Percentiles rank a stretch among this genome's conserved stretches.
Evolutionary conservation across 2,329 filamentous ascomycete species (phyloP).

Genomic region (Pezizomycotina sp.): DNA sequence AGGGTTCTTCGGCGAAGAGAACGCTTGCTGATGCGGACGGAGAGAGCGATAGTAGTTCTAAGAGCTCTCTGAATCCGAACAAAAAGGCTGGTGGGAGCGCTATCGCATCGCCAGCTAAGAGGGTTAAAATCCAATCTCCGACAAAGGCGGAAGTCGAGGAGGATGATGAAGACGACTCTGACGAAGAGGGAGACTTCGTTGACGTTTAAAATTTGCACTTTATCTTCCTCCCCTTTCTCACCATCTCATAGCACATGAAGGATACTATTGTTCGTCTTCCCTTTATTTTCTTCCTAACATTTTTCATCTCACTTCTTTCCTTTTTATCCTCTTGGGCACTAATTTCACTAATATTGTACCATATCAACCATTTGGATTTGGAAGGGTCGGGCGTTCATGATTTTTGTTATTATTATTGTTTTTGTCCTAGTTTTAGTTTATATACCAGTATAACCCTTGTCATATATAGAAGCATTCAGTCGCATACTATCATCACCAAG

Average conservation of each 20-base stretch:
- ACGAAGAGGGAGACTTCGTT: conserved; percentile 25
- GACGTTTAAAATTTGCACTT: conserved; percentile 19
- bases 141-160: background rate
- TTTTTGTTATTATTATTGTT: background rate
- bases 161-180: conserved; percentile 23
- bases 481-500: no score
- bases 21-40: conserved; percentile 8
- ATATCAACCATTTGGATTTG: no score
- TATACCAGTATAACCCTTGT: no score
- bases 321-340: conserved; percentile 1
- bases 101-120: conserved; percentile 32
- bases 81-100: conserved; percentile 20
- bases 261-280: background rate
- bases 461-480: no score
- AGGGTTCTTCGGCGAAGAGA: conserved; percentile 13
- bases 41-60: background rate
- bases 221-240: background rate
- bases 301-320: background rate
- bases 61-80: conserved; percentile 17
- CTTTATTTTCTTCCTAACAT: conserved; percentile 2
- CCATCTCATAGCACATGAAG: background rate
- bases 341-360: conserved; percentile 3
- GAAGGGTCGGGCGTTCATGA: background rate
- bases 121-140: conserved; percentile 29
- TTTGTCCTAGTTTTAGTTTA: background rate